Evolutionary conservation across 208 protist species (phyloP).

Genomic region (Leishmania arabica): DNA sequence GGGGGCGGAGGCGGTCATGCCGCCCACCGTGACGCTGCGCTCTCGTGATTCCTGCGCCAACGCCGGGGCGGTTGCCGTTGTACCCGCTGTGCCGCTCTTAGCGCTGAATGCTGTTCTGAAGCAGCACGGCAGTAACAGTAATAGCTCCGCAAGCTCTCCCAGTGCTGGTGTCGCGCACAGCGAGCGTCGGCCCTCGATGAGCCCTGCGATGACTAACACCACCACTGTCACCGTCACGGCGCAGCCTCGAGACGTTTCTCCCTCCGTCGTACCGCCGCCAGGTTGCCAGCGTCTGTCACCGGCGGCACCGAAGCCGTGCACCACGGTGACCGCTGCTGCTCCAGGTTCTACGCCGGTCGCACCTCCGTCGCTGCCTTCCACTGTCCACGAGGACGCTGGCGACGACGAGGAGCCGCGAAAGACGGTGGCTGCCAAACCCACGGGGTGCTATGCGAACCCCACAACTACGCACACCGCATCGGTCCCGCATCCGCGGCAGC

Average conservation of each 20-base stretch:
- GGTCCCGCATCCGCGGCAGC: neutral
- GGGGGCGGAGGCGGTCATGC: conserved; percentile 4
- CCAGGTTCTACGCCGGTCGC: neutral
- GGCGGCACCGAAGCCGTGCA: neutral
- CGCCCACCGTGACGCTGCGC: conserved; percentile 17
- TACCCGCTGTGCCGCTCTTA: conserved; percentile 7
- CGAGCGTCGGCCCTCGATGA: neutral
- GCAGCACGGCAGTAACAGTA: neutral
- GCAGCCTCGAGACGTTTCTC: conserved; percentile 16
- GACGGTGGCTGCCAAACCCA: conserved; percentile 25
- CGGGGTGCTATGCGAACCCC: neutral
- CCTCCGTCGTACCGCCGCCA: conserved; percentile 15
- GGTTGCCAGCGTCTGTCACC: conserved; percentile 4
- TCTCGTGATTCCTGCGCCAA: neutral
- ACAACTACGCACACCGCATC: neutral
- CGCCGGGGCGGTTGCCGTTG: neutral
- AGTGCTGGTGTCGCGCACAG: neutral
- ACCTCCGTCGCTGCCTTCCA: neutral
- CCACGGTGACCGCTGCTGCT: neutral
- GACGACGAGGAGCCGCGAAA: conserved; percentile 14
- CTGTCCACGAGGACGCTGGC: neutral
- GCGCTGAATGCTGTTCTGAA: conserved; percentile 14
- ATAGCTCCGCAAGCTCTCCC: neutral
- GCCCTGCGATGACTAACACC: neutral
- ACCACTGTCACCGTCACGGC: neutral